phyloP scores from a whole-genome alignment of 2,329 filamentous ascomycete species.

The Fusarium sp. region DNA sequence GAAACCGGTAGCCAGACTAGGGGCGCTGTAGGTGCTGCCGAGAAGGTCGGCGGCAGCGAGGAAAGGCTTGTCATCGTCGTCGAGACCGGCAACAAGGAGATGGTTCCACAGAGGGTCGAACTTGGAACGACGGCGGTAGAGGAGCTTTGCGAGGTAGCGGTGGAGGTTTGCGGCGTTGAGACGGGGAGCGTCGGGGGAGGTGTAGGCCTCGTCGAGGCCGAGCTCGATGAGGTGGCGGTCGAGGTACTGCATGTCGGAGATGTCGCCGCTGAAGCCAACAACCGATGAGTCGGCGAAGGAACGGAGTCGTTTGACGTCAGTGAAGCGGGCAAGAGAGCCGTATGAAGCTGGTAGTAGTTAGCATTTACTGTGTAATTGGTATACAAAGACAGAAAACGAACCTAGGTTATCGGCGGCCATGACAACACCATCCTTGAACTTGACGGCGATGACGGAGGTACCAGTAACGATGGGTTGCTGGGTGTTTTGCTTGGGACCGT shows the following conservation, averaged over 20 bases:
- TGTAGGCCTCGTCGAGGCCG: constrained; percentile 90
- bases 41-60: constrained; percentile 91
- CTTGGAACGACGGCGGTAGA: constrained; percentile 94
- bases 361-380: not conserved
- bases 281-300: constrained; percentile 86
- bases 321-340: constrained; percentile 95
- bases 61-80: constrained; percentile 84
- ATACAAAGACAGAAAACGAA: constrained; percentile 57
- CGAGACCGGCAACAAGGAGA: constrained; percentile 89
- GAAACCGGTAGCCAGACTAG: constrained; percentile 92
- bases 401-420: constrained; percentile 97
- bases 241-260: constrained; percentile 99
- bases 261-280: constrained; percentile 94
- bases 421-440: constrained; percentile 96
- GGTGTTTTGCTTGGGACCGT: constrained; percentile 83
- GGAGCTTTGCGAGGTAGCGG: constrained; percentile 94
- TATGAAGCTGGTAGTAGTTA: constrained; percentile 79
- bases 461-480: constrained; percentile 95
- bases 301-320: constrained; percentile 94
- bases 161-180: constrained; percentile 95
- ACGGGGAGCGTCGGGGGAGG: constrained; percentile 55
- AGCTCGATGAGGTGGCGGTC: constrained; percentile 90
- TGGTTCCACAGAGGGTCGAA: constrained; percentile 99
- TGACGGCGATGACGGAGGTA: constrained; percentile 93
- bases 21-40: constrained; percentile 89